Evolutionary conservation across 257 asterid genomes (phyloP).

Genomic region (Solanum tarapatanum): DNA sequence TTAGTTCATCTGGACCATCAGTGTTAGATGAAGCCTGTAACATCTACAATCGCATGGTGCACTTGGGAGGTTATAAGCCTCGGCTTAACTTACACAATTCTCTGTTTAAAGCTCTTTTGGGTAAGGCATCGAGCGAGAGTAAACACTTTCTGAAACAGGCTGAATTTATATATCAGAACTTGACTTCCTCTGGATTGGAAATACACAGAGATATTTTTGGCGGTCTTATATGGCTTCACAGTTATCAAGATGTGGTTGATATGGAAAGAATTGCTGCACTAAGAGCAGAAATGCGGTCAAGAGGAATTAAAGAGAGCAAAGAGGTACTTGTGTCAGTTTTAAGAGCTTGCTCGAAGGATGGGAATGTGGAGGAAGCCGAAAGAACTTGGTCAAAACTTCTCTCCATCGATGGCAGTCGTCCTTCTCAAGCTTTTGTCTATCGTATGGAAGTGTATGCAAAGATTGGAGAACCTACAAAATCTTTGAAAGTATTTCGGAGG

Average conservation of each 20-base stretch:
- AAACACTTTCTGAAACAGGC: slow-evolving; percentile 68
- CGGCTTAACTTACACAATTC: slow-evolving; percentile 81
- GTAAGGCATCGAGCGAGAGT: slow-evolving; percentile 36
- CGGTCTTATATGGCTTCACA: slow-evolving; percentile 89
- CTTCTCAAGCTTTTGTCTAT: slow-evolving; percentile 57
- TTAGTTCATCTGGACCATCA: slow-evolving; percentile 52
- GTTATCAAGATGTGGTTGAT: slow-evolving; percentile 71
- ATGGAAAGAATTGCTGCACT: slow-evolving; percentile 52
- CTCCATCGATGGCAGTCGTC: slow-evolving; percentile 34
- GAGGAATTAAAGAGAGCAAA: slow-evolving; percentile 43
- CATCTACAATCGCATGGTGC: slow-evolving; percentile 79
- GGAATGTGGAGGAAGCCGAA: slow-evolving; percentile 63
- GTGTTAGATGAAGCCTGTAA: slow-evolving; percentile 69
- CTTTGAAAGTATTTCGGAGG: slow-evolving; percentile 45
- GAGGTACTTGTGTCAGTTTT: slow-evolving; percentile 66
- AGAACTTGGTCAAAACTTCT: slow-evolving; percentile 51
- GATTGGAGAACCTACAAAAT: slow-evolving; percentile 49
- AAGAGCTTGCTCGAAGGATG: slow-evolving; percentile 77
- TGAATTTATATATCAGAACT: slow-evolving; percentile 70
- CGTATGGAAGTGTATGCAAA: slow-evolving; percentile 66
- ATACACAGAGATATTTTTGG: slow-evolving; percentile 63
- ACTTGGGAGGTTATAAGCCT: slow-evolving; percentile 80
- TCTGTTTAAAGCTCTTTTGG: slow-evolving; percentile 65
- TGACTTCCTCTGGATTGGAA: slow-evolving; percentile 45
- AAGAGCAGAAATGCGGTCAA: slow-evolving; percentile 49